Conservation (phyloP, 441 rosid species). For the Corymbia calophylla region DNA sequence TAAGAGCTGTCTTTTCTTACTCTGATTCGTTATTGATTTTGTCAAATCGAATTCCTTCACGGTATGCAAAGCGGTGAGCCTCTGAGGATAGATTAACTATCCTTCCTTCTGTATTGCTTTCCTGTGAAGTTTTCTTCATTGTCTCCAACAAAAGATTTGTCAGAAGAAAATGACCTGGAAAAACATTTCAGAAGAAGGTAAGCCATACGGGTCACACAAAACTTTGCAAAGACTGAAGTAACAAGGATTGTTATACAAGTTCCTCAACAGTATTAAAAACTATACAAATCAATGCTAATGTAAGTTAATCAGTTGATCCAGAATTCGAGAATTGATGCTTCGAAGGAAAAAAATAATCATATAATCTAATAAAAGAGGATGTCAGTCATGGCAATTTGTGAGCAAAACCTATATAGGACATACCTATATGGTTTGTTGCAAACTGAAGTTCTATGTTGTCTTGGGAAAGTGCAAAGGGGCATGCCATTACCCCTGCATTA, state of each 20-base stretch:
- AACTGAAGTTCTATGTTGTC: conserved; percentile 23
- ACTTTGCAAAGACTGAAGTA: neutral
- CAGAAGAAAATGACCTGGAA: conserved; percentile 22
- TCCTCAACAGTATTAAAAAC: neutral
- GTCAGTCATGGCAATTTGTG: neutral
- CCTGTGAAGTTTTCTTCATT: conserved; percentile 15
- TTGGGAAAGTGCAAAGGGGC: conserved; percentile 14
- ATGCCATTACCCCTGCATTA: conserved; percentile 21
- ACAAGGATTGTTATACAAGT: neutral
- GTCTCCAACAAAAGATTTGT: conserved; percentile 18
- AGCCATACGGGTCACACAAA: neutral
- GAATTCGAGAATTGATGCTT: neutral
- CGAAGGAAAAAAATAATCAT: neutral
- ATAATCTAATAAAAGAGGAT: neutral
- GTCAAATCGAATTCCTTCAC: conserved; percentile 17
- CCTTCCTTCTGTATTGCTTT: conserved; percentile 14
- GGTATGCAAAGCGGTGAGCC: conserved; percentile 12
- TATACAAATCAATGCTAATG: neutral
- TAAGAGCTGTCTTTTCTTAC: neutral
- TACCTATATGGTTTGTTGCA: conserved; percentile 24
- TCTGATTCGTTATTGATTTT: conserved; percentile 2
- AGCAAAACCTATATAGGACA: neutral
- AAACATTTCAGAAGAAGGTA: neutral
- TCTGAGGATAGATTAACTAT: conserved; percentile 13
- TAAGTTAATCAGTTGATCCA: neutral